Conservation (phyloP, 139 green algal genomes). For the Nannochloris sp. region DNA sequence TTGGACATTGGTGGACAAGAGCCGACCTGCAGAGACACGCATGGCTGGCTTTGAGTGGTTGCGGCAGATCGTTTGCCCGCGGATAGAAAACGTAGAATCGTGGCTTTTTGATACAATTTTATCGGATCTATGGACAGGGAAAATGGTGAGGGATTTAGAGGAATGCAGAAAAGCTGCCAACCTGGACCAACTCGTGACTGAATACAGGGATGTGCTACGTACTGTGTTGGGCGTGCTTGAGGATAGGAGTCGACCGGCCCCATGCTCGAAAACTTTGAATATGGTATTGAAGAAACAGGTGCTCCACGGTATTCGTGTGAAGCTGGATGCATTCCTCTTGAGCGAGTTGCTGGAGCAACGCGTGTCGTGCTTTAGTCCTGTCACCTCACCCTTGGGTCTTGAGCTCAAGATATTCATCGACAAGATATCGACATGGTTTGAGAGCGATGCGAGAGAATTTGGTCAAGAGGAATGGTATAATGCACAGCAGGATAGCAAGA, state of each 20-base stretch:
- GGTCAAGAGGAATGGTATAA: not conserved
- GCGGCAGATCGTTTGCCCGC: not conserved
- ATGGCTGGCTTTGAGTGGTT: not conserved
- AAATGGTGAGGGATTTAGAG: not conserved
- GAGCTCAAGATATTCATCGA: constrained; percentile 1
- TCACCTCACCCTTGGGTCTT: not conserved
- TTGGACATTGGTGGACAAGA: constrained; percentile 28
- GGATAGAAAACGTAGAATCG: not conserved
- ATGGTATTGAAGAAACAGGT: not conserved
- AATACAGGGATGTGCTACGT: not conserved
- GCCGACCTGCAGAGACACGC: not conserved
- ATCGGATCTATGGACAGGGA: not conserved
- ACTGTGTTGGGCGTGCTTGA: not conserved
- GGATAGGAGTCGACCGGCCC: not conserved
- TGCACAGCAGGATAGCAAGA: not conserved
- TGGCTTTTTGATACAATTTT: not conserved
- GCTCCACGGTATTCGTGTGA: not conserved
- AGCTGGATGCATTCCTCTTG: not conserved
- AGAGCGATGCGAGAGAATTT: not conserved
- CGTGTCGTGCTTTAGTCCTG: not conserved
- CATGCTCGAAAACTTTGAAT: not conserved
- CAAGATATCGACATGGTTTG: constrained; percentile 3
- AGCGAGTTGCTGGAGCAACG: not conserved
- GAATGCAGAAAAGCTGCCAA: not conserved
- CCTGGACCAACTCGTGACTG: not conserved